Evolutionary conservation across 73 alveolate species (phyloP).

Genomic region (Symbiodinium pilosum): DNA sequence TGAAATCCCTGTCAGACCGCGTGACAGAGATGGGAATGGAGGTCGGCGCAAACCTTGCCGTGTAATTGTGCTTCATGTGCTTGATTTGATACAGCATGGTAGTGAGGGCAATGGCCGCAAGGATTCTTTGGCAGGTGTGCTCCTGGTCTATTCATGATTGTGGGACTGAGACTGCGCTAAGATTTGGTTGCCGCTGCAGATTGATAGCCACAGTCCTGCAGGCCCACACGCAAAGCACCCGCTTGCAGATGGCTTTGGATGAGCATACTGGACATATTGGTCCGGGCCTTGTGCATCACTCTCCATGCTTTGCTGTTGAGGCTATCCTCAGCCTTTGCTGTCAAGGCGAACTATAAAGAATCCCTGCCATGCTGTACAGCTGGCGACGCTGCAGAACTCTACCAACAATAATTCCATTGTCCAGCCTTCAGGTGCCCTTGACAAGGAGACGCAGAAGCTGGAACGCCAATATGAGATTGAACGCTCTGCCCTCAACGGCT

Average conservation of each 20-base stretch:
- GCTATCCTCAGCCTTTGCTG: no score
- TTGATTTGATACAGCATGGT: background rate
- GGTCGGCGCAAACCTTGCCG: no score
- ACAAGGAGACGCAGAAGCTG: slow-evolving; percentile 66
- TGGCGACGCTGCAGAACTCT: no score
- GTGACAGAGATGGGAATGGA: slow-evolving; percentile 92
- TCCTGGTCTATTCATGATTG: no score
- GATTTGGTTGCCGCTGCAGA: no score
- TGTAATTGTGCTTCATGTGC: background rate
- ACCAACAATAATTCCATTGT: background rate
- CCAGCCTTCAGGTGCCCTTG: slow-evolving; percentile 39
- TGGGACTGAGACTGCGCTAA: no score
- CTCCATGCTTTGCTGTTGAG: no score
- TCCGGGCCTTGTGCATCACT: background rate
- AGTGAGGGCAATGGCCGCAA: background rate
- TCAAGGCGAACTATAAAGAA: no score
- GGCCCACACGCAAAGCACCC: slow-evolving; percentile 84
- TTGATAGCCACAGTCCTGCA: no score
- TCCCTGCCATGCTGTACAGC: no score
- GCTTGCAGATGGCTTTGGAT: slow-evolving; percentile 46
- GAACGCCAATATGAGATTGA: slow-evolving; percentile 83
- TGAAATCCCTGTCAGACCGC: slow-evolving; percentile 82
- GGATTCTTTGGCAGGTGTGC: no score
- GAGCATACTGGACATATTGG: slow-evolving; percentile 81
- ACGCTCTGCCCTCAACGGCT: slow-evolving; percentile 6